Evolutionary conservation across 805 yeast species (phyloP).

Genomic region (Lipomyces oligophaga): DNA sequence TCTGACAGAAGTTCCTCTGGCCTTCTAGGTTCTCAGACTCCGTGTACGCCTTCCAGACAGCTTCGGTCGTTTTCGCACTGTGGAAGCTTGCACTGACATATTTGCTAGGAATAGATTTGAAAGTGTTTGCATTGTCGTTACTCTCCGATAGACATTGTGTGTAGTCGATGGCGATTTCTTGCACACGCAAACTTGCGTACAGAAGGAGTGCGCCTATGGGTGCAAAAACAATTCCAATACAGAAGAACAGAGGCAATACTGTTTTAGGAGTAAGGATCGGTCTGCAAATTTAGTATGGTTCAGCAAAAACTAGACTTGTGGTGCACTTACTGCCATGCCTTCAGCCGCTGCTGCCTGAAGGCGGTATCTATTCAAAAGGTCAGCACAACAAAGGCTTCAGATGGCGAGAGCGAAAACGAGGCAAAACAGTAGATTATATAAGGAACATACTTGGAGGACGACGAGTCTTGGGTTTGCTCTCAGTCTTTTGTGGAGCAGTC

Average conservation of each 20-base stretch:
- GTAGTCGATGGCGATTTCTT: conserved; percentile 71
- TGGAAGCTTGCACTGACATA: conserved; percentile 62
- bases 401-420: not conserved
- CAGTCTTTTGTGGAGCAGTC: conserved; percentile 22
- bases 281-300: conserved; percentile 8
- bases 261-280: conserved; percentile 91
- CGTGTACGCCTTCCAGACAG: conserved; percentile 23
- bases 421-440: too few relatives aligned
- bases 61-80: conserved; percentile 32
- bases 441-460: conserved; percentile 39
- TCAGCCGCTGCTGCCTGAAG: conserved; percentile 53
- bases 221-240: conserved; percentile 74
- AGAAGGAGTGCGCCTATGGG: conserved; percentile 87
- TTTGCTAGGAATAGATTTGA: conserved; percentile 53
- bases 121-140: conserved; percentile 47
- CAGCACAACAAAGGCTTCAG: not conserved
- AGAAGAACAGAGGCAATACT: conserved; percentile 76
- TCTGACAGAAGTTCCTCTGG: conserved; percentile 47
- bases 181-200: conserved; percentile 70
- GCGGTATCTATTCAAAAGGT: conserved; percentile 37
- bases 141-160: conserved; percentile 63
- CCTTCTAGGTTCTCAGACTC: conserved; percentile 23
- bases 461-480: conserved; percentile 39
- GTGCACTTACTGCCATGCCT: conserved; percentile 53
- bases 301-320: not conserved